Conservation (phyloP, 305 asterid genomes). For the Fraxinus dipetala region DNA sequence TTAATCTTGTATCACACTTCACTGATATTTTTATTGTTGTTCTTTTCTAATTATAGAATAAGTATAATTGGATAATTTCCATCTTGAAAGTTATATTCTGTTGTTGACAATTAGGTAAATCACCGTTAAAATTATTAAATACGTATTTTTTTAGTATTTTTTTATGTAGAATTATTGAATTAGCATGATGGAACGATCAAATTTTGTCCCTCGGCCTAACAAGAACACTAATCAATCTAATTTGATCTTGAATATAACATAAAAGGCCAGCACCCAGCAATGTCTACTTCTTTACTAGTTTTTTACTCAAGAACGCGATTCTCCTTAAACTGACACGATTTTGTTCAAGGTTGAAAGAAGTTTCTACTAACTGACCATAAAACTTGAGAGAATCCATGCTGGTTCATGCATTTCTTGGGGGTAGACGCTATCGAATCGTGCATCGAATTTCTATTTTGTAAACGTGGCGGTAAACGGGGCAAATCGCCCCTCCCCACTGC, state of each 20-base stretch:
- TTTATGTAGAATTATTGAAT: background rate
- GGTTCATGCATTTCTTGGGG: background rate
- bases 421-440: background rate
- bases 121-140: background rate
- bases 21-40: background rate
- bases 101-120: background rate
- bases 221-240: background rate
- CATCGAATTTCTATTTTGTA: background rate
- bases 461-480: too few relatives aligned
- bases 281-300: background rate
- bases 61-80: background rate
- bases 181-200: background rate
- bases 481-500: too few relatives aligned
- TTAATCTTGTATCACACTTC: background rate
- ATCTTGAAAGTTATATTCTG: background rate
- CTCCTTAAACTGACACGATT: background rate
- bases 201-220: background rate
- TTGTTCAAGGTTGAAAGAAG: background rate
- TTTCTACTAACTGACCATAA: background rate
- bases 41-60: background rate
- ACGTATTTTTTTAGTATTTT: background rate
- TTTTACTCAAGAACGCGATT: background rate
- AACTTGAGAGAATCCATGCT: background rate
- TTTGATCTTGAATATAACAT: background rate
- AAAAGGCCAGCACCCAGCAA: background rate